Percentiles rank a stretch among this genome's conserved stretches.
Conservation (phyloP, 768 basidiomycete genomes). For the Mycena kentingensis region DNA sequence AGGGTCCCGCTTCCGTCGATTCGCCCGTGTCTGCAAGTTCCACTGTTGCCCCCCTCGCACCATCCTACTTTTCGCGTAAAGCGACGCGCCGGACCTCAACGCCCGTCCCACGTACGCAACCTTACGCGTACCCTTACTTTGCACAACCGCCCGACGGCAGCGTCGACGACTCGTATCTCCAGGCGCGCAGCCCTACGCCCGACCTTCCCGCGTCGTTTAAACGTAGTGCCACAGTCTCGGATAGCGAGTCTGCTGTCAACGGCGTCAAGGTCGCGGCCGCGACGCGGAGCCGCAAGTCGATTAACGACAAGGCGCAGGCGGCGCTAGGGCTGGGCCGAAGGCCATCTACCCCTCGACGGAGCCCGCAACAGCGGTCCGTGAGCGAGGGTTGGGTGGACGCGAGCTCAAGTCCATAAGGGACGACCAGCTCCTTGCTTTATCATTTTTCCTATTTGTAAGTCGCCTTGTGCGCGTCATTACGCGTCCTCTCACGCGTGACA, state of each 20-base stretch:
- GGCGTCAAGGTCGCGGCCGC: constrained; percentile 10
- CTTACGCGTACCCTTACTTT: constrained; percentile 41
- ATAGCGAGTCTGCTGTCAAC: no score
- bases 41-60: not conserved
- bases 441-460: constrained; percentile 19
- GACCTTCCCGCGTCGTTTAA: constrained; percentile 2
- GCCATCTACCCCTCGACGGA: not conserved
- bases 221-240: no score
- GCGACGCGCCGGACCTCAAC: constrained; percentile 24
- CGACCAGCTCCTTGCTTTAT: constrained; percentile 3
- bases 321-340: constrained; percentile 16
- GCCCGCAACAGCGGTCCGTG: constrained; percentile 10
- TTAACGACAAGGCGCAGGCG: constrained; percentile 18
- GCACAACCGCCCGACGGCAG: constrained; percentile 26
- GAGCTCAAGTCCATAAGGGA: constrained; percentile 11
- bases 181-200: not conserved
- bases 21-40: not conserved
- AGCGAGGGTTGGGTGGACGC: constrained; percentile 22
- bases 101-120: constrained; percentile 36
- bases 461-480: no score
- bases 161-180: constrained; percentile 14
- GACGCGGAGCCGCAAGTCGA: not conserved
- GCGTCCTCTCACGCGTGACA: no score
- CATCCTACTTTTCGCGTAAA: constrained; percentile 21
- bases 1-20: not conserved